Percentiles rank a stretch among this genome's conserved stretches.
phyloP scores from a whole-genome alignment of 805 yeast species.

The Metschnikowia dekortorum region DNA sequence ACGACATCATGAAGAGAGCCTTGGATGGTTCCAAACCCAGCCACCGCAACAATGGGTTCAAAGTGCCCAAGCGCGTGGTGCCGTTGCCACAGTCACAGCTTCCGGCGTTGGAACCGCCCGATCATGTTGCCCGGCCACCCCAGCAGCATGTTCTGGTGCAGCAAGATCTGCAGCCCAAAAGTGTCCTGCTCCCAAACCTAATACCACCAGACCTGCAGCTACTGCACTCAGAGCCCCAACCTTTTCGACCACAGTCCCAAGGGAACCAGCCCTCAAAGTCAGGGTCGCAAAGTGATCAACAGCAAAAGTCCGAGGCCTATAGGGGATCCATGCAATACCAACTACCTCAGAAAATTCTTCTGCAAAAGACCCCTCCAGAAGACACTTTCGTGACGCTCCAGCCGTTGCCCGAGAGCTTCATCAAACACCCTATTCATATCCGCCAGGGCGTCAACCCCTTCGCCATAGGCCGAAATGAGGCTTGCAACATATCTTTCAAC shows the following conservation, averaged over 20 bases:
- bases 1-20: slow-evolving; percentile 42
- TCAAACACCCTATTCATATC: slow-evolving; percentile 49
- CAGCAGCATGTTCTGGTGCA: neutral
- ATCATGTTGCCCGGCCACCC: neutral
- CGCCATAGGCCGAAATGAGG: slow-evolving; percentile 68
- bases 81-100: slow-evolving; percentile 40
- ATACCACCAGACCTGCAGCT: no score
- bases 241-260: no score
- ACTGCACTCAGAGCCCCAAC: no score
- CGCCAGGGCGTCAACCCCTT: slow-evolving; percentile 64
- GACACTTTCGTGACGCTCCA: slow-evolving; percentile 62
- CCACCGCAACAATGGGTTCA: slow-evolving; percentile 29
- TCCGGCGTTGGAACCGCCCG: neutral
- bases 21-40: slow-evolving; percentile 24
- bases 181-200: neutral
- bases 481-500: slow-evolving; percentile 54
- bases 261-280: no score
- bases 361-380: slow-evolving; percentile 30
- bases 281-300: no score
- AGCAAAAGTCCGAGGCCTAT: neutral
- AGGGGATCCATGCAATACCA: no score
- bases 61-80: slow-evolving; percentile 40
- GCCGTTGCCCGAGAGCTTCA: slow-evolving; percentile 46
- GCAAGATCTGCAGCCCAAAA: no score
- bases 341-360: neutral